Conservation (phyloP, 768 basidiomycete species). For the Suillus decipiens region DNA sequence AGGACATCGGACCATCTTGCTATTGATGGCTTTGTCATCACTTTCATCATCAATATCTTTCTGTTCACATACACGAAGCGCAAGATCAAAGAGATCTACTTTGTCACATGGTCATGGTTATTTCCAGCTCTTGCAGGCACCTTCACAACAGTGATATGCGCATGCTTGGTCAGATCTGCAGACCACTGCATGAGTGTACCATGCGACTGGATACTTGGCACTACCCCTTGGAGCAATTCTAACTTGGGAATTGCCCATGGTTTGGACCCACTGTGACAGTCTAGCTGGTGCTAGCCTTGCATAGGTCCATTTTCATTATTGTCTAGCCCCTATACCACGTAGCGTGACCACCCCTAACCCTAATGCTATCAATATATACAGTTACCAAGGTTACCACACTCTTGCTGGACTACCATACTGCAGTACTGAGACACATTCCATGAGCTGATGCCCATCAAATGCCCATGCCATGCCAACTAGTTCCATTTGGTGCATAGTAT, state of each 20-base stretch:
- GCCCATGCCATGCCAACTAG: no score
- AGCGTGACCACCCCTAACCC: no score
- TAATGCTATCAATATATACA: no score
- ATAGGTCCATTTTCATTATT: no score
- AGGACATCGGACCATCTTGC: not conserved
- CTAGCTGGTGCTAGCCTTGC: no score
- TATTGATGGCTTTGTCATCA: not conserved
- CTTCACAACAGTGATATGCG: slow-evolving; percentile 3
- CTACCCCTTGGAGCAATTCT: slow-evolving; percentile 13
- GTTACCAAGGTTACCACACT: no score
- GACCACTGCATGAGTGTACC: slow-evolving; percentile 14
- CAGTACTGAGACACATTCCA: no score
- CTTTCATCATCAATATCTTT: not conserved
- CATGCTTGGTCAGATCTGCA: slow-evolving; percentile 12
- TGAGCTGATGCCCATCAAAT: no score
- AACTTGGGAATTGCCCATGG: slow-evolving; percentile 14
- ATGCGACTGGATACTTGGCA: not conserved
- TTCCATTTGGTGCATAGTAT: no score
- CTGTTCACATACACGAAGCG: not conserved
- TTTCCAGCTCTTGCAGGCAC: slow-evolving; percentile 5
- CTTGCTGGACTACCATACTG: no score
- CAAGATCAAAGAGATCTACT: not conserved
- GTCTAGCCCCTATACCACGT: no score
- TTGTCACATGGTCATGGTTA: slow-evolving; percentile 8
- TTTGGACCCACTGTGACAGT: no score